Base-by-base conservation (phyloP, 2,329 filamentous ascomycete genomes). In the Fusarium abutilonis region DNA sequence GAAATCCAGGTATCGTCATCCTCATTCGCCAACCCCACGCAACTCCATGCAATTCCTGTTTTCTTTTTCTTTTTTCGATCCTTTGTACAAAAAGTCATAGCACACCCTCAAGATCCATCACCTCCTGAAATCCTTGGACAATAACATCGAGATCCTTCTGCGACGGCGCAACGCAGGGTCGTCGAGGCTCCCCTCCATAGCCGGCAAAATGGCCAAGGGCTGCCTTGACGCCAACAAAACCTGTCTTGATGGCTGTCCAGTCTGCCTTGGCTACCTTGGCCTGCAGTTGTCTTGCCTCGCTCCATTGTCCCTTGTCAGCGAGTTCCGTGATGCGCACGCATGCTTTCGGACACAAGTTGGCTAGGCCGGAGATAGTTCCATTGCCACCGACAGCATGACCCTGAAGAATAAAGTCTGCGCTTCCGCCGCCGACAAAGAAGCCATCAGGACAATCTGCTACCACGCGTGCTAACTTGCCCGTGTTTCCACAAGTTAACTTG, bases 401-500 rank as follows among this genome's bases (percentile, higher is more conserved):
- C 45, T 75, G 77, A 14, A 79, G 70, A 53, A 79, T 77, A 46
- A 79, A 78, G 63, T 79, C 77, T 6, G 77, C 75, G 56, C 77
- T 78, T 47, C 76, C 76, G 17, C 73, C 76, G 35, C 71, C 70
- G 1, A 76, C 72, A 42, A 78, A 78, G 52, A 71, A 71, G 10
- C 69, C 68, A 29, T 66, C 64, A 1, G 71, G 72, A 40, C 69
- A 71, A 28, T 75, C 82, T 52, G 84, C 73, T 56, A 72, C 84
- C 67, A 80, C 79, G 73, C 75, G 74, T 19, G 78, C 78, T 38
- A 88, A 78, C 72, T 89, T 89, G 36, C 86, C 86, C 38, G 85
- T 88, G 73, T 89, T 89, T 13, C 86, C 86, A 64, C 85, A 88
- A 9, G 86, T 88, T 46, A 89, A 77, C 74, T 89, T 89, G 69